Conservation (phyloP, 495 filamentous ascomycete genomes). For the Arthonia radiata region DNA sequence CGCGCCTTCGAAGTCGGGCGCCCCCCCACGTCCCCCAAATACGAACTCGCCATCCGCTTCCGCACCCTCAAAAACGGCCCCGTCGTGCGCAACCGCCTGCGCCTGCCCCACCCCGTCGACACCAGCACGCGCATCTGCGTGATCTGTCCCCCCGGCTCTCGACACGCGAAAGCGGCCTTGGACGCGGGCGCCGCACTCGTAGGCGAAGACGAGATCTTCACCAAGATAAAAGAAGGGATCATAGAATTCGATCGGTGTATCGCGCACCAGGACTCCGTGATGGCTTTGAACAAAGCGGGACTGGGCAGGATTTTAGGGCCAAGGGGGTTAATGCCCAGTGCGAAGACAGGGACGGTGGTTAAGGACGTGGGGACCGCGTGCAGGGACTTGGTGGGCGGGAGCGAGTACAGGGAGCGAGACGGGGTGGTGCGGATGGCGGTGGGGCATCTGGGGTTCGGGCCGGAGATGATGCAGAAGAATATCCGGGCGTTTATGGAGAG, state of each 20-base stretch:
- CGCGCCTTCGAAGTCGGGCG: constrained; percentile 77
- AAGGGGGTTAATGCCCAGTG: constrained; percentile 70
- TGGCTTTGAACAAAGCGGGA: constrained; percentile 46
- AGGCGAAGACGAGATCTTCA: constrained; percentile 68
- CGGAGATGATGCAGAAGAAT: constrained; percentile 65
- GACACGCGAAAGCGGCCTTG: constrained; percentile 39
- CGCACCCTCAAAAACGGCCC: constrained; percentile 60
- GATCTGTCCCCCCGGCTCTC: constrained; percentile 56
- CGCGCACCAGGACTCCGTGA: constrained; percentile 53
- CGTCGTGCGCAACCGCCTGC: constrained; percentile 63
- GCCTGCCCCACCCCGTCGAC: constrained; percentile 69
- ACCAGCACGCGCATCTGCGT: constrained; percentile 68
- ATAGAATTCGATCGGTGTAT: constrained; percentile 79
- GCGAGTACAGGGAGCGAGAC: constrained; percentile 61
- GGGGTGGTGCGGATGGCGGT: constrained; percentile 73
- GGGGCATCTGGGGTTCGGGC: constrained; percentile 74
- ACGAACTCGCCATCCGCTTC: constrained; percentile 63
- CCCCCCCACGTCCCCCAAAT: constrained; percentile 46
- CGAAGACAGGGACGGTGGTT: constrained; percentile 68
- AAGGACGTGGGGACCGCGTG: constrained; percentile 46
- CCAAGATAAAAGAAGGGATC: constrained; percentile 41
- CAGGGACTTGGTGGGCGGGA: constrained; percentile 55
- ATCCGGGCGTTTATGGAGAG: constrained; percentile 50
- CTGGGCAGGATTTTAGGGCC: constrained; percentile 70
- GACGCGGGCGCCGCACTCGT: constrained; percentile 55